Evolutionary conservation across 345 rosid genomes (phyloP).

Genomic region (Streptanthus diversifolius): DNA sequence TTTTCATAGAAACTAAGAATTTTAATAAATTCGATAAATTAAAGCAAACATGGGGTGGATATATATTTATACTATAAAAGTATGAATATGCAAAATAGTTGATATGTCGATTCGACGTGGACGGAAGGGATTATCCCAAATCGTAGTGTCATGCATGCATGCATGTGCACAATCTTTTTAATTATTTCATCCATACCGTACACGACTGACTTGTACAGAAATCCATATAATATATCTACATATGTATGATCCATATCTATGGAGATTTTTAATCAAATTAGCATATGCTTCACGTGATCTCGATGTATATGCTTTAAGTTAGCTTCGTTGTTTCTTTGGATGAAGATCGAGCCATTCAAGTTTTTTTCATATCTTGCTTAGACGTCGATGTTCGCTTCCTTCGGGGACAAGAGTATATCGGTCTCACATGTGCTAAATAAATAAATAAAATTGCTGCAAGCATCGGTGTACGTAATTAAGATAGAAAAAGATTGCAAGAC

Average conservation of each 20-base stretch:
- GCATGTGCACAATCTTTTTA: constrained; percentile 28
- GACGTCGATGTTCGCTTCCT: background rate
- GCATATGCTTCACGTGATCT: background rate
- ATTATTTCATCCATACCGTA: constrained; percentile 20
- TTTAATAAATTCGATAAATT: background rate
- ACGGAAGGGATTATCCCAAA: constrained; percentile 21
- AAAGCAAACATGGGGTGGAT: constrained; percentile 21
- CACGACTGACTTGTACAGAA: constrained; percentile 3
- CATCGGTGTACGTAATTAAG: background rate
- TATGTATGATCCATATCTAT: background rate
- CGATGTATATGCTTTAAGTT: background rate
- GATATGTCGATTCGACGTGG: constrained; percentile 28
- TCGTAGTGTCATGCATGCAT: constrained; percentile 33
- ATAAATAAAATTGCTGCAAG: background rate
- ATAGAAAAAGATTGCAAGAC: background rate
- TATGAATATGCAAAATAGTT: background rate
- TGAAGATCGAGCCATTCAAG: background rate
- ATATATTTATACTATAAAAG: background rate
- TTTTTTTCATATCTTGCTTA: background rate
- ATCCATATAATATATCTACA: background rate
- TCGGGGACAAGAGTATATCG: background rate
- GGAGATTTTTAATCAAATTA: background rate
- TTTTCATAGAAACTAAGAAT: background rate
- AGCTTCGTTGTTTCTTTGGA: background rate
- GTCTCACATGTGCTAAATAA: background rate